A percentile compares a stretch with the other conserved stretches of the same genome.
Evolutionary conservation across 2,329 filamentous ascomycete genomes (phyloP).

Genomic region (Tolypocladium ophioglossoides): DNA sequence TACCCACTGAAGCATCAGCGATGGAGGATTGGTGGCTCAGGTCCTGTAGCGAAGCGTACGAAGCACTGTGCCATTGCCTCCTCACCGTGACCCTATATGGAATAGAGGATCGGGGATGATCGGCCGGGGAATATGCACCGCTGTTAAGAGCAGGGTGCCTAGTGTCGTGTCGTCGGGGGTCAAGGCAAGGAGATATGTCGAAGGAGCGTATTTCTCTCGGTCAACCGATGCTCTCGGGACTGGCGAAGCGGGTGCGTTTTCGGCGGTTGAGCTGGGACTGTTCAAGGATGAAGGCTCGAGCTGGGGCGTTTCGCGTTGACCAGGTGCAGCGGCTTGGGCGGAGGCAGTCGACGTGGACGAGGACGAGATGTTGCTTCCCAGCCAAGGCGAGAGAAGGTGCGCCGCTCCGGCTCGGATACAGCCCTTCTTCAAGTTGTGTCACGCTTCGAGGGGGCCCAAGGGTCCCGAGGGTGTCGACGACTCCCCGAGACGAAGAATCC

Average conservation of each 20-base stretch:
- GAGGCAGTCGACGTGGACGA: not conserved
- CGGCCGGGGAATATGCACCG: not conserved
- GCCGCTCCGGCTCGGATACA: not conserved
- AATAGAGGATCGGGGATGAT: not conserved
- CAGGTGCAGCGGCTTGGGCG: not conserved
- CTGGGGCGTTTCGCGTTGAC: not conserved
- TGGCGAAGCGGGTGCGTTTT: not conserved
- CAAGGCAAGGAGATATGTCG: not conserved
- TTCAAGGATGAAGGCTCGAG: not conserved
- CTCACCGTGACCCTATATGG: not conserved
- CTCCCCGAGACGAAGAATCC: not conserved
- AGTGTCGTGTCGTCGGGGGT: not conserved
- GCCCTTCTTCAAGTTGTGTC: not conserved
- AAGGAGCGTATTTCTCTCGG: not conserved
- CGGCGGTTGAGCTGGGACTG: not conserved
- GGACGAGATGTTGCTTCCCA: not conserved
- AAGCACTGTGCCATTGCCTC: slow-evolving; percentile 7
- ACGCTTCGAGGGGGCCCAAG: not conserved
- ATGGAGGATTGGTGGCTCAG: slow-evolving; percentile 1
- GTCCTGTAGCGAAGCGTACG: slow-evolving; percentile 1
- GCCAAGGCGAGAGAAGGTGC: not conserved
- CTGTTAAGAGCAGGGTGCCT: not conserved
- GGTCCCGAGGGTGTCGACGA: not conserved
- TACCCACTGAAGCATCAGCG: not conserved
- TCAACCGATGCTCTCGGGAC: not conserved